Evolutionary conservation across 306 rosid genomes (phyloP).

Genomic region (Quercus agrifolia): DNA sequence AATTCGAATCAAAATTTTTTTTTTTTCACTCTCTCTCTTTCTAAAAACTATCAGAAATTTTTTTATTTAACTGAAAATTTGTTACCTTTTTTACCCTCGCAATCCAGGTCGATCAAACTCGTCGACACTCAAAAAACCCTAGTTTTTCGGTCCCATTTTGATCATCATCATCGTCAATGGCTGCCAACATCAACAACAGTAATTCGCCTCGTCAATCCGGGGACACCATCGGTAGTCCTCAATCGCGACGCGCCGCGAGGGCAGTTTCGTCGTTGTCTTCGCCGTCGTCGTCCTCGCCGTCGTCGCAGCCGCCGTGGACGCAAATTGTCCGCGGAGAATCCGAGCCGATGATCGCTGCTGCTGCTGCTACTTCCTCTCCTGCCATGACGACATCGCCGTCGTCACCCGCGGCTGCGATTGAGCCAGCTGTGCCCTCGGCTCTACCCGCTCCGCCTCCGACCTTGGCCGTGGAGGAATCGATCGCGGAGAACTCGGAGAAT

Average conservation of each 20-base stretch:
- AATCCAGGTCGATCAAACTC: slow-evolving; percentile 44
- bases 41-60: background rate
- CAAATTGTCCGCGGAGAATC: slow-evolving; percentile 59
- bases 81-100: slow-evolving; percentile 18
- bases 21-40: background rate
- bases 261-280: slow-evolving; percentile 38
- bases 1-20: background rate
- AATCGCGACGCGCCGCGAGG: slow-evolving; percentile 37
- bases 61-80: background rate
- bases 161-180: slow-evolving; percentile 34
- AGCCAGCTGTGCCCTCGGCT: slow-evolving; percentile 8
- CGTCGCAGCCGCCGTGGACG: slow-evolving; percentile 45
- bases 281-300: background rate
- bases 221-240: slow-evolving; percentile 29
- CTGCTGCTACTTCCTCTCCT: slow-evolving; percentile 18
- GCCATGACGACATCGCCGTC: background rate
- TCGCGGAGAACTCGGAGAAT: slow-evolving; percentile 39
- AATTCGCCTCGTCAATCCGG: slow-evolving; percentile 34
- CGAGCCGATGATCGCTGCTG: slow-evolving; percentile 37
- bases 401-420: slow-evolving; percentile 25
- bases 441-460: too few relatives aligned
- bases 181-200: slow-evolving; percentile 23
- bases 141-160: background rate
- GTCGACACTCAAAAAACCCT: slow-evolving; percentile 40
- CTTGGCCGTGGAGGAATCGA: slow-evolving; percentile 30